Evolutionary conservation across 2,329 filamentous ascomycete species (phyloP), one percentile per base, ranked within the genome.

Genomic region (Paecilomyces dactylethromorphus): DNA sequence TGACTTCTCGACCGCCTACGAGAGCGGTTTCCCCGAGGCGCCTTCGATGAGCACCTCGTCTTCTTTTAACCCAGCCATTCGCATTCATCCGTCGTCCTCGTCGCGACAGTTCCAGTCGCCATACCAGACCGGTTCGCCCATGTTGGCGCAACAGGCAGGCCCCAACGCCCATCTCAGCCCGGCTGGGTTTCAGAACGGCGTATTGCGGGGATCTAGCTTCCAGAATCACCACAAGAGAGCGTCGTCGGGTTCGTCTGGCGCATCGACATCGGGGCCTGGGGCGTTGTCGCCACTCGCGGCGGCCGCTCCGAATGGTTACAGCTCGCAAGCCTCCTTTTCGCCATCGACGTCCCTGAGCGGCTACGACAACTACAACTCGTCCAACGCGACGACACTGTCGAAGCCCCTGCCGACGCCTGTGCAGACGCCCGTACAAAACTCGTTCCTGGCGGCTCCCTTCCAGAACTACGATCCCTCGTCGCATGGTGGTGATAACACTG

Each of bases 331-430:
- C 33, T 29, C 58, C 13, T 76, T 71, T 66, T 78, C 79, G 59
- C 70, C 75, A 56, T 71, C 73, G 57, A 68, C 76, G 56, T 65
- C 35, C 69, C 72, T 76, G 66, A 71, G 71, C 67, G 64, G 67
- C 35, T 71, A 68, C 57, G 69, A 71, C 33, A 64, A 60, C 56
- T 59, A 70, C 50, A 72, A 72, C 49, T 69, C 70, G 53, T 69
- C 71, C 18, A 69, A 69, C 59, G 67, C 68, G 64, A 74, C 76
- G 60, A 67, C 73, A 55, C 79, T 78, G 69, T 73, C 79, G 60
- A 84, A 82, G 69, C 77, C 81, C 64, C 76, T 83, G 12, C 81
- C 81, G 2, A 83, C 81, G 24, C 80, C 83, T n/a, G 76, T 80
- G 53, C 79, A 82, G 60, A 83, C 81, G 8, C 81, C 82, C 13